Conservation (phyloP, 164 flowering plant species). For the Houttuynia cordata region DNA sequence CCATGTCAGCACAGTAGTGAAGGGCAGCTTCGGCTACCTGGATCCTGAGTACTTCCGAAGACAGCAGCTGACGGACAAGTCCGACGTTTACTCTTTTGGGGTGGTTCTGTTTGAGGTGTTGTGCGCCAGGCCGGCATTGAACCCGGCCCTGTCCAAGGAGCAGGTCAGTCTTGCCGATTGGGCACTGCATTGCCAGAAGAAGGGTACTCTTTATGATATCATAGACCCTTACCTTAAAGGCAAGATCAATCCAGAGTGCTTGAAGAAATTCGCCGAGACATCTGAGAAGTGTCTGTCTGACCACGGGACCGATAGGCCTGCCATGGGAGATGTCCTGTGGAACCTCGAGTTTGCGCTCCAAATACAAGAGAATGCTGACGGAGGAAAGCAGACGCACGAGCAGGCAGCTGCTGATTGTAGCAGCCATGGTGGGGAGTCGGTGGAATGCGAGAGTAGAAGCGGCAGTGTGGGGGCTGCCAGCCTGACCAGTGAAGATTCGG, state of each 20-base stretch:
- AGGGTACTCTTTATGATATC: constrained; percentile 18
- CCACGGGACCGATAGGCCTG: constrained; percentile 24
- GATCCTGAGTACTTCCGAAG: constrained; percentile 16
- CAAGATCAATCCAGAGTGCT: constrained; percentile 20
- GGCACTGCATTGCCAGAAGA: constrained; percentile 16
- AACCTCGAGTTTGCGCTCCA: constrained; percentile 22
- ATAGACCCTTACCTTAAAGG: constrained; percentile 28
- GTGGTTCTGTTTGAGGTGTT: constrained; percentile 29
- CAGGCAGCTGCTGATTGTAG: background rate
- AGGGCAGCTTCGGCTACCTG: constrained; percentile 15
- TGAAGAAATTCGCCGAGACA: constrained; percentile 17
- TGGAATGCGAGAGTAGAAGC: constrained; percentile 1
- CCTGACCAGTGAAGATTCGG: constrained; percentile 10
- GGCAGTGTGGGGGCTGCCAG: constrained; percentile 10
- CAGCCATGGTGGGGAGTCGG: background rate
- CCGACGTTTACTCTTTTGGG: constrained; percentile 15
- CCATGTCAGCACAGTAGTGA: constrained; percentile 18
- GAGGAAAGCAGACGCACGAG: too few relatives aligned
- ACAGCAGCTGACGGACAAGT: constrained; percentile 13
- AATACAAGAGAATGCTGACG: constrained; percentile 24
- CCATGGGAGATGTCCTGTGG: constrained; percentile 32
- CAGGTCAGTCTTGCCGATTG: constrained; percentile 46
- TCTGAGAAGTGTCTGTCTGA: constrained; percentile 20
- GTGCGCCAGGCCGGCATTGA: constrained; percentile 40
- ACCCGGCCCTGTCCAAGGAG: constrained; percentile 41